Percentiles rank a stretch among this genome's conserved stretches.
These are phyloP conservation scores for Termitomyces heimii DNA, from an alignment of 768 basidiomycete species.

Conservation along the genomic window DNA sequence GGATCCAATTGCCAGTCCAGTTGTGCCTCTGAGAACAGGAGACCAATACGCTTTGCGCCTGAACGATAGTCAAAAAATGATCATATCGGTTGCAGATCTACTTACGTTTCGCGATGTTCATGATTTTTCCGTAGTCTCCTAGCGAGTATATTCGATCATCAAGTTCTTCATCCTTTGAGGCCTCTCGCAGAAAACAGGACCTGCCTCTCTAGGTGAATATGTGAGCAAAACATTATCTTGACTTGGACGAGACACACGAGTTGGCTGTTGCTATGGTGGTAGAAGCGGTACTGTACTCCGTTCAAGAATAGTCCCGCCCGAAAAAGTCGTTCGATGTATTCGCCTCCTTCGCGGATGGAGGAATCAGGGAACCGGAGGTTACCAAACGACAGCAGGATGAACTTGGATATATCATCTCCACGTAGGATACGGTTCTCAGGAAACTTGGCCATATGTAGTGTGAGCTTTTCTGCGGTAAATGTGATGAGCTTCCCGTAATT, in stretches of 20 bases:
- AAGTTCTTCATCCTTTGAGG: constrained; percentile 47
- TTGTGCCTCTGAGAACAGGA: constrained; percentile 60
- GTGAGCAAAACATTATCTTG: background rate
- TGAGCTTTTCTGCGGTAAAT: constrained; percentile 44
- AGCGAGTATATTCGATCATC: constrained; percentile 50
- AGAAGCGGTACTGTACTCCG: constrained; percentile 57
- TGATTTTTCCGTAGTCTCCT: constrained; percentile 56
- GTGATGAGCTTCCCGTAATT: constrained; percentile 44
- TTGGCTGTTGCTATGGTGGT: constrained; percentile 69
- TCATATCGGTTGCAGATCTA: constrained; percentile 1
- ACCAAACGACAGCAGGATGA: constrained; percentile 49
- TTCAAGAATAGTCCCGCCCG: constrained; percentile 53
- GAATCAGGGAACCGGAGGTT: constrained; percentile 50
- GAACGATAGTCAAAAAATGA: background rate
- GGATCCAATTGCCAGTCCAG: constrained; percentile 53
- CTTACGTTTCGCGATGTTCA: constrained; percentile 60
- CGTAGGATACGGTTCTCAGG: constrained; percentile 56
- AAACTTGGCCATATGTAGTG: constrained; percentile 41
- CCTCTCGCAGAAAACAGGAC: constrained; percentile 58
- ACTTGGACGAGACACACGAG: constrained; percentile 27
- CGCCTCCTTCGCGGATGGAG: constrained; percentile 38
- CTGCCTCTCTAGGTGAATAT: constrained; percentile 39
- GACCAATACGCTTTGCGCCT: constrained; percentile 68
- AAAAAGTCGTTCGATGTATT: constrained; percentile 53
- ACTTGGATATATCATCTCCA: constrained; percentile 49